Evolutionary conservation across 2,329 filamentous ascomycete genomes (phyloP), one percentile per base, ranked within the genome.

Genomic region (Aspergillus luchuensis): DNA sequence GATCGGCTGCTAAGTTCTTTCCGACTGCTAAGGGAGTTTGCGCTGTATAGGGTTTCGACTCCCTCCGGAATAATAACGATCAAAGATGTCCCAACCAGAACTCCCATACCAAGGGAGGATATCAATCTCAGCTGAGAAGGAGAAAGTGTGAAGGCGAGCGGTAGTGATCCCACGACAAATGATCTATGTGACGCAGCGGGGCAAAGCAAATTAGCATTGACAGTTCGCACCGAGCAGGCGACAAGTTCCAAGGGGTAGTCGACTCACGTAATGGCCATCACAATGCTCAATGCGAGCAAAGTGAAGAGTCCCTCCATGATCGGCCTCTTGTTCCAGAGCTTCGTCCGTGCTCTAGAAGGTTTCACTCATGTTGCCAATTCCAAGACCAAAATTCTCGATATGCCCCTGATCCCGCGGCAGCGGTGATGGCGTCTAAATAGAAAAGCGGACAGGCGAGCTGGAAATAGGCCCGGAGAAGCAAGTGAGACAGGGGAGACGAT

Each of bases 11-110:
- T 72, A 50, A 74, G 69, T 60, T 67, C 72, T 59, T 75, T 78
- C 60, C 61, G 71, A 61, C 57, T 53, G 50, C 68, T 70, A 30
- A 70, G 60, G 17, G 71, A 64, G 54, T 71, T 77, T 39, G 85
- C 82, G 67, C 80, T 87, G 68, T 95, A 91, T 59, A 97, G 84
- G 3, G 95, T 94, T 74, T 97, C 93, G 61, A 98, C 89, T 39
- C 95, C 95, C 77, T 99, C 95, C 0, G 95, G 95, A 70, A 99
- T 97, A 72, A 99, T 98, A 33, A 99, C 92, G 66, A 98, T 94
- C 66, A 99, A 84, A 1, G 94, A 94, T 28, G 95, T 98, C 38
- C 95, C 95, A 15, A 99, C 93, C 8, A 99, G 82, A 55, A 99
- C 90, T 48, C 95, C 95, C 76, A 97, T 92, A 56, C 95, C 95